Evolutionary conservation across 2,329 filamentous ascomycete genomes (phyloP).

Genomic region (Biscogniauxia sp.): DNA sequence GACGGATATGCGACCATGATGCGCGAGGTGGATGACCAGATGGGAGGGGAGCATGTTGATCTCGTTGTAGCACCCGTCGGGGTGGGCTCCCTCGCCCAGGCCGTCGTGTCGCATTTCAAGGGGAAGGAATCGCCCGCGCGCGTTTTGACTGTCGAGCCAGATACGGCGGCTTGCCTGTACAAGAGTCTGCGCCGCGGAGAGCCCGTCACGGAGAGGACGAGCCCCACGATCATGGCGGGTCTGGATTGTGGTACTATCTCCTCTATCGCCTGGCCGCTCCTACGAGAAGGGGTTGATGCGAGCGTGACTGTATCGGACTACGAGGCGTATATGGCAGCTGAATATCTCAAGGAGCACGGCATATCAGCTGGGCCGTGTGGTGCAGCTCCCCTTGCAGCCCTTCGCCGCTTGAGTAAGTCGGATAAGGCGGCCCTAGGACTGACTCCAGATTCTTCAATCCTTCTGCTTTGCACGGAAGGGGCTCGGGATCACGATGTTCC

Average conservation of each 20-base stretch:
- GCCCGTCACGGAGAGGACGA: slow-evolving; percentile 37
- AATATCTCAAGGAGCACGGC: slow-evolving; percentile 35
- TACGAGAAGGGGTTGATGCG: slow-evolving; percentile 41
- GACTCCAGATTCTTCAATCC: slow-evolving; percentile 49
- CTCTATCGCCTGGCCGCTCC: slow-evolving; percentile 42
- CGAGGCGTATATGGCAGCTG: slow-evolving; percentile 41
- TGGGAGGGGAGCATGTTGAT: slow-evolving; percentile 37
- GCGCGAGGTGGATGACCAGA: slow-evolving; percentile 61
- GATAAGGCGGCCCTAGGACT: slow-evolving; percentile 37
- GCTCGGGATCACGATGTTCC: slow-evolving; percentile 48
- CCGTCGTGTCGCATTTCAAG: slow-evolving; percentile 65
- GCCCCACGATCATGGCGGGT: slow-evolving; percentile 49
- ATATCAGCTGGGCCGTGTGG: slow-evolving; percentile 49
- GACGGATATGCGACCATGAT: slow-evolving; percentile 74
- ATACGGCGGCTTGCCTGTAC: slow-evolving; percentile 38
- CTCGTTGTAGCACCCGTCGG: slow-evolving; percentile 64
- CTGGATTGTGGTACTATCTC: slow-evolving; percentile 51
- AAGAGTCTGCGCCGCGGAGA: slow-evolving; percentile 38
- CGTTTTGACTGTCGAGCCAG: slow-evolving; percentile 61
- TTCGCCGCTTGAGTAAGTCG: slow-evolving; percentile 35
- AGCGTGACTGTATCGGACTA: slow-evolving; percentile 41
- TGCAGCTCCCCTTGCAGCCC: slow-evolving; percentile 47
- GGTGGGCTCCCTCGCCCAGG: slow-evolving; percentile 68
- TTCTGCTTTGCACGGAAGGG: slow-evolving; percentile 66
- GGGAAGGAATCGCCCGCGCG: slow-evolving; percentile 7